Base-by-base conservation (phyloP, 352 stramenopile genomes). In the Phytophthora crassamura region DNA sequence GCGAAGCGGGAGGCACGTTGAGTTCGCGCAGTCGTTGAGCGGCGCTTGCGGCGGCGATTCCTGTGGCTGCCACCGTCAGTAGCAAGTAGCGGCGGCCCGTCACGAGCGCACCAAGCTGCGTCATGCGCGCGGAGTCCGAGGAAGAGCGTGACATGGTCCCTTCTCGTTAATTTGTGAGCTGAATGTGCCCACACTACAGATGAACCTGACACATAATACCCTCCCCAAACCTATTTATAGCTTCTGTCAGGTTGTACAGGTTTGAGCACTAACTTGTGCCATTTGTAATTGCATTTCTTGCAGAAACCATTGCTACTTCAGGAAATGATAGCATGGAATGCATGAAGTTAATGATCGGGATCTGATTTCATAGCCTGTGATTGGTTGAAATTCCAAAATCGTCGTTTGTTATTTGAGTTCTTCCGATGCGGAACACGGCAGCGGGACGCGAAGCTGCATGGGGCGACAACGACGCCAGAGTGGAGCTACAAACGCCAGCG, bases 71-170 rank as follows among this genome's bases (percentile, higher is more conserved):
- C 39, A 80, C 58, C 5, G 84, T 89, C 32, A 92, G 78, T 59
- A 90, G 72, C 64, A 89, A 46, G 61, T 92, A 92, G 54, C 84
- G 80, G 32, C 68, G 63, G 12, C 77, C 74, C 34, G 75, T 84
- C 30, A 90, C 70, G 33, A 90, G 45, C 11, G 68, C 64, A 42
- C 72, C 55, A 28, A 91, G 36, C 38, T 75, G 64, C 42, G 59
- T 51, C 51, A 50, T 33, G 25, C 43, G 48, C 10, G 47, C 28
- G 16, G 10, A 38, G 30, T 20, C 32, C 7, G 39, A 55, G 22
- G 22, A 25, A 25, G 22, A 3, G 22, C 22, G 22, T 4, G 22
- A 25, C 22, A 25, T 25, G 22, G 22, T 25, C 22, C 22, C 3
- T 42, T 15, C 36, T 42, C 42, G 35, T 49, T 20, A 15, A 18